phyloP scores from a whole-genome alignment of 2,329 filamentous ascomycete genomes.

The Cercospora janseana region DNA sequence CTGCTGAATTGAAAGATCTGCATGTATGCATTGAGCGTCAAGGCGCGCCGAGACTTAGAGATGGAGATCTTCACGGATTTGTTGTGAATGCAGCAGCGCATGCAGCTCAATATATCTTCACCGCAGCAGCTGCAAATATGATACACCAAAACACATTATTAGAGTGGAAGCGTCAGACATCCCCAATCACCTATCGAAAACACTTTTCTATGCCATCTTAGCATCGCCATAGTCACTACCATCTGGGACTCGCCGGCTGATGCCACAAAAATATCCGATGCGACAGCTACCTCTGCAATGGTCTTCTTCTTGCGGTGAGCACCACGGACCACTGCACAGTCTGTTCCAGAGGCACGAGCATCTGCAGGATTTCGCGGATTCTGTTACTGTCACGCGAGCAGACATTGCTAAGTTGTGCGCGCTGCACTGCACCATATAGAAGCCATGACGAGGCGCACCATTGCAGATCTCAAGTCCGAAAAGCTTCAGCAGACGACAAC shows the following conservation, averaged over 20 bases:
- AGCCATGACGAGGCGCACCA: slow-evolving; percentile 8
- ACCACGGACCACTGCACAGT: not conserved
- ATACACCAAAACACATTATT: slow-evolving; percentile 9
- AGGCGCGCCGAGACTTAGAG: too few species aligned
- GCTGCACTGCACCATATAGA: slow-evolving; percentile 10
- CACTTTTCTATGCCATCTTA: not conserved
- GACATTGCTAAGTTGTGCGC: too few species aligned
- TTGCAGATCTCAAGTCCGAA: slow-evolving; percentile 8
- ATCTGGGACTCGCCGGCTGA: too few species aligned
- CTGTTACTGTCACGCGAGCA: slow-evolving; percentile 1
- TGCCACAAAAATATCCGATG: not conserved
- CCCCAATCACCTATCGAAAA: not conserved
- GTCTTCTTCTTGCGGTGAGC: not conserved
- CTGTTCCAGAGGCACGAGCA: not conserved
- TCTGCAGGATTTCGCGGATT: not conserved
- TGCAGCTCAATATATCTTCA: too few species aligned
- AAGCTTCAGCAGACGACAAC: slow-evolving; percentile 5
- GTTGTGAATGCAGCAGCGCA: too few species aligned
- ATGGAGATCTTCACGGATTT: too few species aligned
- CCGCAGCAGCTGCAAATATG: not conserved
- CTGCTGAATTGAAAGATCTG: too few species aligned
- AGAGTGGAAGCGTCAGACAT: not conserved
- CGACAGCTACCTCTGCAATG: not conserved
- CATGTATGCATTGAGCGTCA: too few species aligned
- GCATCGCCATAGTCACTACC: too few species aligned